A percentile compares a stretch with the other conserved stretches of the same genome.
These are phyloP conservation scores for Ogataea sp. DNA, from an alignment of 805 yeast species.

Conservation along the genomic window DNA sequence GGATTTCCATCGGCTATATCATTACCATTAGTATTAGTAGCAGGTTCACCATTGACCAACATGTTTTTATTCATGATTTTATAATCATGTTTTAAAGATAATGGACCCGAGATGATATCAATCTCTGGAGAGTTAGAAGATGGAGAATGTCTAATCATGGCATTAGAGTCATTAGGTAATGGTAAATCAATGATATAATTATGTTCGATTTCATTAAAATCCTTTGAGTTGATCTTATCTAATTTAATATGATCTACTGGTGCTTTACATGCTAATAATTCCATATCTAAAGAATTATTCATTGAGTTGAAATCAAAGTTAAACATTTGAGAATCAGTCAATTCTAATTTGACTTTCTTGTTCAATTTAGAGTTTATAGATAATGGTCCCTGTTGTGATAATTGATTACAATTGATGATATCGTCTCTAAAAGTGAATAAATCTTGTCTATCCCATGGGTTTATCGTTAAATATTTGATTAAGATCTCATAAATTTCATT, in stretches of 20 bases:
- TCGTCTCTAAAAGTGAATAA: slow-evolving; percentile 32
- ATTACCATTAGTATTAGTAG: slow-evolving; percentile 1
- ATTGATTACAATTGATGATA: slow-evolving; percentile 21
- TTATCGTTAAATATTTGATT: slow-evolving; percentile 32
- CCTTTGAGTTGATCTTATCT: slow-evolving; percentile 21
- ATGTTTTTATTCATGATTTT: neutral
- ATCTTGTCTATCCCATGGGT: slow-evolving; percentile 40
- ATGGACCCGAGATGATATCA: neutral
- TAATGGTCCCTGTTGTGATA: slow-evolving; percentile 27
- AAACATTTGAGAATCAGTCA: slow-evolving; percentile 18
- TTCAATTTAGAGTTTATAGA: slow-evolving; percentile 20
- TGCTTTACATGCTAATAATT: slow-evolving; percentile 16
- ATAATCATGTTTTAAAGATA: neutral
- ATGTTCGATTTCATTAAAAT: slow-evolving; percentile 20
- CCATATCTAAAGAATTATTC: neutral
- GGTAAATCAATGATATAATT: slow-evolving; percentile 21
- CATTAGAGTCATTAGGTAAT: neutral
- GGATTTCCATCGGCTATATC: slow-evolving; percentile 3
- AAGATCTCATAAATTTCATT: slow-evolving; percentile 49
- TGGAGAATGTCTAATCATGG: neutral
- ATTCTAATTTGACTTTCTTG: slow-evolving; percentile 11
- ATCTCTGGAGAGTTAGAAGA: neutral
- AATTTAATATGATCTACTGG: slow-evolving; percentile 27
- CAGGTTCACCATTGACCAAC: neutral
- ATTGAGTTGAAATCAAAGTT: neutral